Evolutionary conservation across 352 stramenopile genomes (phyloP).

Genomic region (Saprolegnia parasitica): DNA sequence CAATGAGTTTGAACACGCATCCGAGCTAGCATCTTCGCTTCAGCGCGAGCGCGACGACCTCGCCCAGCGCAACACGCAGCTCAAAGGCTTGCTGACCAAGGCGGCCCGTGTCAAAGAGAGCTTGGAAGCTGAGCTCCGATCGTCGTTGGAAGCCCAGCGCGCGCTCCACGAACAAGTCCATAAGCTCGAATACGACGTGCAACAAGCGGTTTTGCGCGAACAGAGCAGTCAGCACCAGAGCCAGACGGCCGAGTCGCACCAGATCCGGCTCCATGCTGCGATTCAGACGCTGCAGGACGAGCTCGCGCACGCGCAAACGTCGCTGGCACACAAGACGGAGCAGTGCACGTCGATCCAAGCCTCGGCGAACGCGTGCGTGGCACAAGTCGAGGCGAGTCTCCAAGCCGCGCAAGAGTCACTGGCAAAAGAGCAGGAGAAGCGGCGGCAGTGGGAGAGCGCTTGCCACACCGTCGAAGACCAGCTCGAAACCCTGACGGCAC

Average conservation of each 20-base stretch:
- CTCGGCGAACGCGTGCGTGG: slow-evolving; percentile 46
- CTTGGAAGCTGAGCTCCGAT: slow-evolving; percentile 39
- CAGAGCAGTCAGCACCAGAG: slow-evolving; percentile 47
- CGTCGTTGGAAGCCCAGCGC: slow-evolving; percentile 36
- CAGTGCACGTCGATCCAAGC: slow-evolving; percentile 42
- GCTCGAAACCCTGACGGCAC: slow-evolving; percentile 36
- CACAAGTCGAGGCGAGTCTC: slow-evolving; percentile 39
- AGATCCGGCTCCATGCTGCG: slow-evolving; percentile 31
- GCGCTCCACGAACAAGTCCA: slow-evolving; percentile 33
- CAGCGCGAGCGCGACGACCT: slow-evolving; percentile 42
- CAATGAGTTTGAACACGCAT: slow-evolving; percentile 37
- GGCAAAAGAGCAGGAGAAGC: slow-evolving; percentile 42
- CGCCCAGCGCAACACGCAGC: slow-evolving; percentile 33
- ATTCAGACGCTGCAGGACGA: slow-evolving; percentile 42
- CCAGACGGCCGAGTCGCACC: slow-evolving; percentile 45
- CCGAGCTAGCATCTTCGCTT: slow-evolving; percentile 33
- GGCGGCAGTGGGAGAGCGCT: slow-evolving; percentile 43
- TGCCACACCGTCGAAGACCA: slow-evolving; percentile 39
- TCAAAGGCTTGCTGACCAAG: slow-evolving; percentile 39
- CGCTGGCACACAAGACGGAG: slow-evolving; percentile 42
- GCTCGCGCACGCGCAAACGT: slow-evolving; percentile 31
- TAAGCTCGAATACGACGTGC: slow-evolving; percentile 37
- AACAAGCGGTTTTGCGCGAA: slow-evolving; percentile 37
- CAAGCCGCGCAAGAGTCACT: slow-evolving; percentile 40
- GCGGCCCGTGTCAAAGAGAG: slow-evolving; percentile 38